phyloP scores from a whole-genome alignment of 495 filamentous ascomycete genomes.

The Penicillium dipodomyicola region DNA sequence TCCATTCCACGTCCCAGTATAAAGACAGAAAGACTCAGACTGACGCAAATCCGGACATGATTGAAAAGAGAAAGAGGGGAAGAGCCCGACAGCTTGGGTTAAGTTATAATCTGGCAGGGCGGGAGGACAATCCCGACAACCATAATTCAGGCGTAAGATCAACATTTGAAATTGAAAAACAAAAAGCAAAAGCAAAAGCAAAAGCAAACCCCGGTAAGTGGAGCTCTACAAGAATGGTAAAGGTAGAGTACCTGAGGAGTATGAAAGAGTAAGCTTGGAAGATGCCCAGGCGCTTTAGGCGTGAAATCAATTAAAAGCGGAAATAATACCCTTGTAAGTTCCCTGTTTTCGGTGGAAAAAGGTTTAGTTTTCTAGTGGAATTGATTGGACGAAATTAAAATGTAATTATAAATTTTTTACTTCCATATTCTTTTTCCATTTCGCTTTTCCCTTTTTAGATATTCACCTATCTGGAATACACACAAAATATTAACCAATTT shows the following conservation, averaged over 20 bases:
- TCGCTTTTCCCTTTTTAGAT: background rate
- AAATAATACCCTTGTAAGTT: background rate
- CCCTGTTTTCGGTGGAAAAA: background rate
- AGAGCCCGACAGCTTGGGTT: constrained; percentile 46
- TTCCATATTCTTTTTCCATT: background rate
- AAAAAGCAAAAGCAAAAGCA: background rate
- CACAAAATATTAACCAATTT: too few species aligned
- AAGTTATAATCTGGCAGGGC: constrained; percentile 45
- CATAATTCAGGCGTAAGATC: constrained; percentile 27
- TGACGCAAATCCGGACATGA: constrained; percentile 10
- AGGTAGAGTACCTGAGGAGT: constrained; percentile 8
- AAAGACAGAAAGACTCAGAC: background rate
- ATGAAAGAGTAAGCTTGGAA: constrained; percentile 11
- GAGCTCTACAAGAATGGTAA: constrained; percentile 22
- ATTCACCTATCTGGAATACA: background rate
- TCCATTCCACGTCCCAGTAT: constrained; percentile 21
- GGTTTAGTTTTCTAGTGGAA: background rate
- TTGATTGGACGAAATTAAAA: background rate
- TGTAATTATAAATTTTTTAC: background rate
- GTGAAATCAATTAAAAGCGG: constrained; percentile 1
- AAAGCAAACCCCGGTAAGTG: constrained; percentile 18
- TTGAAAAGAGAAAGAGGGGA: background rate
- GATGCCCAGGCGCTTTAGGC: constrained; percentile 12
- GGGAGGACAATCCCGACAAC: constrained; percentile 36
- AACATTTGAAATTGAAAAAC: constrained; percentile 16